Base-by-base conservation (phyloP, 2,329 filamentous ascomycete species). In the Chaetomium sp. region DNA sequence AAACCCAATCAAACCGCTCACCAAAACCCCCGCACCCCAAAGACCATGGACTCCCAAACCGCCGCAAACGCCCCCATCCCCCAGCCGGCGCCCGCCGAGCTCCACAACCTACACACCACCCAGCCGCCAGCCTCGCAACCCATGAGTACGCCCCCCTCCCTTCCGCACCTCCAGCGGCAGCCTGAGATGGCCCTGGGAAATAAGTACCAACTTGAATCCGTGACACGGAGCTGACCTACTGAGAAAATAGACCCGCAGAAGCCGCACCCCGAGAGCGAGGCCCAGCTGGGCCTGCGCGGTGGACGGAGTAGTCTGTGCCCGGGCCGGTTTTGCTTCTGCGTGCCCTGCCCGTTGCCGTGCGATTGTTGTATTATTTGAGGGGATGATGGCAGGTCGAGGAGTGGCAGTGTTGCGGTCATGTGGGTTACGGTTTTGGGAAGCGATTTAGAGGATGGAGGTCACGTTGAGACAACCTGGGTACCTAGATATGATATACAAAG, bases 261-360 rank as follows among this genome's bases (percentile, higher is more conserved):
- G 49, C 73, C 74, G 3, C 74, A 75, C 62, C 60, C 65, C 4
- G 73, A 74, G 27, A 42, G 4, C 16, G 53, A 42, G 4, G 55
- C 68, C 2, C 59, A 69, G 23, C 59, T 71, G 9, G 67, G 66
- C 25, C 65, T 75, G 59, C 70, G 74, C 35, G 74, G 74, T 27
- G 74, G 74, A 16, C 72, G 74, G n/a, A 65, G 75, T 67, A 63
- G 66, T 2, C 54, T 67, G 42, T 77, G 75, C 49, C 76, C 76
- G 4, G 76, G 76, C 4, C 74, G 76, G 7, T 78, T 78, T 73
- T 78, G 76, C 71, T 78, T 78, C 71, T 75, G 74, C 60, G 70
- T 78, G 13, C 76, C 76, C 13, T 78, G 76, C 68, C 76, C 76
- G 21, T 63, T 78, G 9, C 76, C 76, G 1, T 78, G 76, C 70